Evolutionary conservation across 139 green algal genomes (phyloP), one percentile per base, ranked within the genome.

Genomic region (Haematococcus sp.): DNA sequence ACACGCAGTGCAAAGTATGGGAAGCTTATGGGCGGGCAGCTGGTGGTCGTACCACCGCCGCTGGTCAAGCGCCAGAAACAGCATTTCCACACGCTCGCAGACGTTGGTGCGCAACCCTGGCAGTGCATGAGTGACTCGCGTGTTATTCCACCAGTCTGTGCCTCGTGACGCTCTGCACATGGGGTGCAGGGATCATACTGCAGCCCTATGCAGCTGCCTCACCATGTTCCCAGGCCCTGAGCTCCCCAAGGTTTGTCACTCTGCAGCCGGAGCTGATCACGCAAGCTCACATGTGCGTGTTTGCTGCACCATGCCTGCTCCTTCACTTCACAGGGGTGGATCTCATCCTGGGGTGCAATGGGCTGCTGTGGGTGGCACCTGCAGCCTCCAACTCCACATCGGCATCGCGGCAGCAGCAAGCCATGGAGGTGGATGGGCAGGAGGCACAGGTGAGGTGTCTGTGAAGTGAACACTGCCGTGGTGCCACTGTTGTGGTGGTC

Each of bases 1-100:
- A 97, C 93, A 2, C 84, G 93, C 49, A 93, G 86, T 79, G 55
- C 43, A 31, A 94, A 94, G 76, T 97, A 96, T 70, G 92, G 92
- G 68, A 90, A 90, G 83, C 82, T 96, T 20, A 69, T 52, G 7
- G 68, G 81, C 28, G 93, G 92, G 1, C 80, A 89, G 76, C 75
- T 94, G 33, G 76, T 97, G 20, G 54, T 49, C 16, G 86, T 97
- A 1, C 81, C 88, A 0, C 75, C 88, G 5, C 86, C 75, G 16
- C 84, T 97, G 9, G 83, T 97, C 17, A 91, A 90, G 65, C 86
- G 93, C 13, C 90, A 97, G 69, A 91, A 90, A 69, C 87, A 91
- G 63, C 93, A 97, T 71, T 95, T 97, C 70, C 74, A 83, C 30
- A 68, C 61, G 9, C 75, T 97, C 5, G 74, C 87, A 31, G 76